phyloP scores from a whole-genome alignment of 148 eudicot species.

The Beta vulgaris region DNA sequence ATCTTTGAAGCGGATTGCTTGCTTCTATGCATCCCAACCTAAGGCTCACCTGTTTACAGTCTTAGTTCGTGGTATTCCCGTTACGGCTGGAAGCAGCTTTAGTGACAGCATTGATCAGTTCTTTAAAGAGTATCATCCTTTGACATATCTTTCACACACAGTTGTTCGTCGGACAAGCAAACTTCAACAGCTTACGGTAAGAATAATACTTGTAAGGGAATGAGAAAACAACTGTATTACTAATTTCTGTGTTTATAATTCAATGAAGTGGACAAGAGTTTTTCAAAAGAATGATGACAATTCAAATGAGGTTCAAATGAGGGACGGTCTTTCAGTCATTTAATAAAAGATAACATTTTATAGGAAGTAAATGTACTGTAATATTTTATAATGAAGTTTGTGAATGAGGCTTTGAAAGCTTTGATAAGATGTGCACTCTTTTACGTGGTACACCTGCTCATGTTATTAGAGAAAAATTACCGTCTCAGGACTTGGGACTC shows the following conservation, averaged over 20 bases:
- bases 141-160: conserved; percentile 68
- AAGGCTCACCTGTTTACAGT: conserved; percentile 74
- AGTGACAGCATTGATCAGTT: conserved; percentile 69
- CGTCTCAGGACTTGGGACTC: too few relatives aligned
- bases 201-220: conserved; percentile 15
- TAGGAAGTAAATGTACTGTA: too few relatives aligned
- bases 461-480: too few relatives aligned
- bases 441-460: too few relatives aligned
- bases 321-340: too few relatives aligned
- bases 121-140: conserved; percentile 68
- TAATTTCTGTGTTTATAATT: background rate
- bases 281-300: background rate
- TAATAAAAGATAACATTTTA: too few relatives aligned
- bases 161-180: conserved; percentile 68
- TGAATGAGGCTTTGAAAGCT: too few relatives aligned
- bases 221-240: background rate
- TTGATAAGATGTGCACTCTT: too few relatives aligned
- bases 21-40: conserved; percentile 72
- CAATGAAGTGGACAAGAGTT: background rate
- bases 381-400: too few relatives aligned
- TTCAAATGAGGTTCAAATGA: too few relatives aligned
- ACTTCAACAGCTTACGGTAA: conserved; percentile 62
- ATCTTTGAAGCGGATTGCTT: conserved; percentile 59
- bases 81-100: conserved; percentile 45
- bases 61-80: conserved; percentile 77